Conservation (phyloP, 179 eudicot species). For the Silene noctiflora region DNA sequence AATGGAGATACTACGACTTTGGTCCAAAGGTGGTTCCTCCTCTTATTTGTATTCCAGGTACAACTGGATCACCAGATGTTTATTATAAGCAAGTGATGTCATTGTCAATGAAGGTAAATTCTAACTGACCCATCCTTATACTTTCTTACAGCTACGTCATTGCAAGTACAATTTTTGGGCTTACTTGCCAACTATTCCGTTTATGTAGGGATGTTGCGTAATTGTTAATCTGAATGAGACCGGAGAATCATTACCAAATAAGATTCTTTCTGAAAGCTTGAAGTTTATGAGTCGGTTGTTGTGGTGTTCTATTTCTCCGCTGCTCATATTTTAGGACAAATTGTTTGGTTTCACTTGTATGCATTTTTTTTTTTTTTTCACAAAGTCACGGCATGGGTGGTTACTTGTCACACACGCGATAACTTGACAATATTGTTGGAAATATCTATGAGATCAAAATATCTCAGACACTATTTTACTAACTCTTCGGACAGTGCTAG, state of each 20-base stretch:
- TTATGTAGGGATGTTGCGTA: background rate
- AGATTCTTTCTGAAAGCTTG: background rate
- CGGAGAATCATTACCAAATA: background rate
- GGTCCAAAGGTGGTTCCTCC: constrained; percentile 98
- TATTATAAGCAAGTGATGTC: constrained; percentile 96
- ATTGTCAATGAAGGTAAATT: constrained; percentile 78
- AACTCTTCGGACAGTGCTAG: background rate
- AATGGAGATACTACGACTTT: constrained; percentile 97
- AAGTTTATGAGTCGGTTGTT: background rate
- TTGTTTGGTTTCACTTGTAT: background rate
- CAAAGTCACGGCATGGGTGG: background rate
- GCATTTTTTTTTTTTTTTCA: background rate
- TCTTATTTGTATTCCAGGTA: constrained; percentile 88
- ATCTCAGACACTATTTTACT: background rate
- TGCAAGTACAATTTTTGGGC: background rate
- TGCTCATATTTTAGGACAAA: background rate
- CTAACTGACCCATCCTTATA: background rate
- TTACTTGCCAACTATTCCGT: background rate
- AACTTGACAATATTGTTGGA: background rate
- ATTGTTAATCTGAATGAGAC: background rate
- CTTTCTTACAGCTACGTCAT: constrained; percentile 2
- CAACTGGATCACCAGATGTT: constrained; percentile 93
- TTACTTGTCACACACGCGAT: background rate
- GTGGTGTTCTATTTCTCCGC: background rate
- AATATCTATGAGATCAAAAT: background rate